A percentile compares a stretch with the other conserved stretches of the same genome.
These are phyloP conservation scores for Melaleuca alternifolia DNA, from an alignment of 345 rosid genomes.

Conservation along the genomic window DNA sequence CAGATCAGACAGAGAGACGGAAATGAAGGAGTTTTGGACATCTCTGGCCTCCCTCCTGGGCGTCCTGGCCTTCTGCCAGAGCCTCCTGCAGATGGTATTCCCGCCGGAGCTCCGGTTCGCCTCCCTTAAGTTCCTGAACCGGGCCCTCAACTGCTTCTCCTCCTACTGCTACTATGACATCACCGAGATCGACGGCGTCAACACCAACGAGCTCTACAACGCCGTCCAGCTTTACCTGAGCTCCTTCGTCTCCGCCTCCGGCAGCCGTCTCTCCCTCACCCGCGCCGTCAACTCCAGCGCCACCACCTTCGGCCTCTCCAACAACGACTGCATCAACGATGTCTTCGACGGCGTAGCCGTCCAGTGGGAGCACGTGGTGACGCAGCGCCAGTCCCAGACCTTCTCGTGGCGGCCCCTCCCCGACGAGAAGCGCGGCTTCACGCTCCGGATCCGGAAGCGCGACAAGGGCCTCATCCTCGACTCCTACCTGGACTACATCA, in stretches of 20 bases:
- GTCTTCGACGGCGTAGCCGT: slow-evolving; percentile 43
- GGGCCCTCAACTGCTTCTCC: slow-evolving; percentile 45
- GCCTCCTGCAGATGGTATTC: slow-evolving; percentile 54
- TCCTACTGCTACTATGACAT: slow-evolving; percentile 81
- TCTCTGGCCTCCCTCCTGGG: slow-evolving; percentile 74
- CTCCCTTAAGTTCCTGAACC: slow-evolving; percentile 39
- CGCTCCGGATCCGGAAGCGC: slow-evolving; percentile 57
- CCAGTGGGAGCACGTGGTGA: slow-evolving; percentile 89
- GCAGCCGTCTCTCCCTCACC: slow-evolving; percentile 77
- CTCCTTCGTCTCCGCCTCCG: slow-evolving; percentile 59
- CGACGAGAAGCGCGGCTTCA: slow-evolving; percentile 93
- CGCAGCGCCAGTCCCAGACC: slow-evolving; percentile 63
- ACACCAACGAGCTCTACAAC: slow-evolving; percentile 97
- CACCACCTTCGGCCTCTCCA: slow-evolving; percentile 76
- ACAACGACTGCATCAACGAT: slow-evolving; percentile 73
- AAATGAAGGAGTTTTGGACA: slow-evolving; percentile 78
- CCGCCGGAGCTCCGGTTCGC: slow-evolving; percentile 89
- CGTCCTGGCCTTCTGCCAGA: slow-evolving; percentile 77
- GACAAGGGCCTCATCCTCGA: slow-evolving; percentile 49
- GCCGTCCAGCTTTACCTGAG: slow-evolving; percentile 96
- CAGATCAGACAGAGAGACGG: background rate
- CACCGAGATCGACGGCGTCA: slow-evolving; percentile 91
- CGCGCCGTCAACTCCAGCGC: slow-evolving; percentile 82
- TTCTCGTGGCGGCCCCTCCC: slow-evolving; percentile 91
- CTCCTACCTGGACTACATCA: slow-evolving; percentile 65